Conservation (phyloP, 257 asterid genomes). For the Nicotiana tabacum region DNA sequence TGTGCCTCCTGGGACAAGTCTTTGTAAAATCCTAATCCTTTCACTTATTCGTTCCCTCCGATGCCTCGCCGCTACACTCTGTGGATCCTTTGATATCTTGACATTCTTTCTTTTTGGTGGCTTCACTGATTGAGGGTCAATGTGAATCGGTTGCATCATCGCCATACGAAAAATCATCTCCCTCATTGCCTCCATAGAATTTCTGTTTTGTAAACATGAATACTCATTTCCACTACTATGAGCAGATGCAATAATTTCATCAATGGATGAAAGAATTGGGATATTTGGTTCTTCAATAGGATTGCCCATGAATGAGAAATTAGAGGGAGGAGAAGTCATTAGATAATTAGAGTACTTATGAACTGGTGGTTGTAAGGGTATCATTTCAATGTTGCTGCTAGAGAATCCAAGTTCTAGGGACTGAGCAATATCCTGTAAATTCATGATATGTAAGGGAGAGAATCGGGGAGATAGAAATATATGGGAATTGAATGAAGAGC, state of each 20-base stretch:
- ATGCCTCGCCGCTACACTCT: conserved; percentile 53
- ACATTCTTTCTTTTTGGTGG: conserved; percentile 49
- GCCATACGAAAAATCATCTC: conserved; percentile 52
- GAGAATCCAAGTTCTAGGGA: conserved; percentile 10
- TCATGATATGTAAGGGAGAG: not conserved
- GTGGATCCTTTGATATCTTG: conserved; percentile 50
- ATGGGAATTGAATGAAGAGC: not conserved
- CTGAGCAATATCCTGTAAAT: not conserved
- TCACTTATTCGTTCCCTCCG: conserved; percentile 51
- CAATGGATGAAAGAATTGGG: not conserved
- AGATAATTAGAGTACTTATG: not conserved
- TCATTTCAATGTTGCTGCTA: conserved; percentile 10
- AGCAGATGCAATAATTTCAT: conserved; percentile 4
- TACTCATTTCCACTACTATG: not conserved
- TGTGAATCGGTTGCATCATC: conserved; percentile 48
- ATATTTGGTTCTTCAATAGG: not conserved
- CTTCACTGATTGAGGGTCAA: conserved; percentile 36
- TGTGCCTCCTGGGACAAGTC: conserved; percentile 51
- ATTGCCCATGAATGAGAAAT: conserved; percentile 11
- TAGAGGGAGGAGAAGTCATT: not conserved
- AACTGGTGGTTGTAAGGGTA: conserved; percentile 7
- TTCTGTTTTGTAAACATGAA: conserved; percentile 14
- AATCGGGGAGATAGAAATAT: not conserved
- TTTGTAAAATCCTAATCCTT: conserved; percentile 40
- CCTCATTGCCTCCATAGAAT: conserved; percentile 43